Conservation (phyloP, 495 filamentous ascomycete species). For the Xylaria intraflava region DNA sequence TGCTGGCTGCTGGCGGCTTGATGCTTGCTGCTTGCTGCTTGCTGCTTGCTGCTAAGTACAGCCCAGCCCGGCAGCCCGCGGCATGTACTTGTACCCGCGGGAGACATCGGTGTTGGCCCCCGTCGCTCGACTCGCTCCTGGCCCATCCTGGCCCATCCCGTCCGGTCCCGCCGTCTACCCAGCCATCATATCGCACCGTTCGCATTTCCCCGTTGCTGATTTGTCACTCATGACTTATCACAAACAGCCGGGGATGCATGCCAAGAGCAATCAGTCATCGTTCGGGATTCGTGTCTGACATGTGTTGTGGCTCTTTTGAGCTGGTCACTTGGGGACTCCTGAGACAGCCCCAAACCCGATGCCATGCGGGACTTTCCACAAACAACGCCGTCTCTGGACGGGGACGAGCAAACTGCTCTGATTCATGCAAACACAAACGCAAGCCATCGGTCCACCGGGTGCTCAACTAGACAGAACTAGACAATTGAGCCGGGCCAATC, state of each 20-base stretch:
- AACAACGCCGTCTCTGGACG: slow-evolving; percentile 3
- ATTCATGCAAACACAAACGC: slow-evolving; percentile 6
- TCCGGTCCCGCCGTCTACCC: neutral
- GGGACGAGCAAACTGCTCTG: neutral
- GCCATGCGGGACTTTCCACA: slow-evolving; percentile 8
- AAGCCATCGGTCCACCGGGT: neutral
- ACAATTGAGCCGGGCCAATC: neutral
- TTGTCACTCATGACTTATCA: slow-evolving; percentile 9
- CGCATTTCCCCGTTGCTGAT: slow-evolving; percentile 13
- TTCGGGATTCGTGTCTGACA: slow-evolving; percentile 4
- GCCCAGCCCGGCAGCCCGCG: too few relatives aligned
- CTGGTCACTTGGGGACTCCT: neutral
- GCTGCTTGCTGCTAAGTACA: neutral
- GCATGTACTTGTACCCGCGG: too few relatives aligned
- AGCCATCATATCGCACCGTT: slow-evolving; percentile 1
- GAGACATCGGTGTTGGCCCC: too few relatives aligned
- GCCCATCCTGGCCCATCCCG: slow-evolving; percentile 1
- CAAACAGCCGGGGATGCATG: slow-evolving; percentile 5
- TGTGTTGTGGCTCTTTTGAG: slow-evolving; percentile 6
- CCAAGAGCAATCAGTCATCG: slow-evolving; percentile 8
- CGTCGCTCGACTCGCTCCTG: neutral
- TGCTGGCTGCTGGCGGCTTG: neutral
- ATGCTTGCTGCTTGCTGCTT: neutral
- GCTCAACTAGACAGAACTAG: neutral
- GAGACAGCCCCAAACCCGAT: slow-evolving; percentile 6